Evolutionary conservation across 1,284 basidiomycete genomes (phyloP).

Genomic region (Trametes versicolor): DNA sequence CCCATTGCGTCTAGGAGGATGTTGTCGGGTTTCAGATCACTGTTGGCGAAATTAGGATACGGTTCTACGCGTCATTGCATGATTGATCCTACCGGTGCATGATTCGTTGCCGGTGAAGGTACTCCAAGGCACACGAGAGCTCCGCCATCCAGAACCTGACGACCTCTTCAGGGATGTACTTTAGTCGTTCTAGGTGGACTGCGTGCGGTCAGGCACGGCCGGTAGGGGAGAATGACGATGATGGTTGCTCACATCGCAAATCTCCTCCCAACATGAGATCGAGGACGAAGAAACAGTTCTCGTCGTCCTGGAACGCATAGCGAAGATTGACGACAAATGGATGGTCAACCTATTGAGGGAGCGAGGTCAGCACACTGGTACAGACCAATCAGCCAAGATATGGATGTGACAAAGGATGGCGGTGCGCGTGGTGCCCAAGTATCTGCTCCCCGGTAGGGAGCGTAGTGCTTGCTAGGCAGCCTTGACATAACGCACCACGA

Average conservation of each 20-base stretch:
- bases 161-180: slow-evolving; percentile 79
- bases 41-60: slow-evolving; percentile 51
- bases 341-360: slow-evolving; percentile 81
- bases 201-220: slow-evolving; percentile 24
- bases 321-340: slow-evolving; percentile 94
- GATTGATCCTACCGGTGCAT: slow-evolving; percentile 81
- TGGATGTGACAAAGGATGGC: neutral
- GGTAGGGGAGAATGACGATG: slow-evolving; percentile 17
- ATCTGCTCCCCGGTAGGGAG: neutral
- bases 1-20: slow-evolving; percentile 92
- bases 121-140: slow-evolving; percentile 85
- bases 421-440: neutral
- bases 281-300: slow-evolving; percentile 97
- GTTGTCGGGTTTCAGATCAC: slow-evolving; percentile 97
- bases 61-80: slow-evolving; percentile 35
- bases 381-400: neutral
- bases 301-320: slow-evolving; percentile 98
- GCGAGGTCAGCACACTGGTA: neutral
- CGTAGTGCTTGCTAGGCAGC: no score
- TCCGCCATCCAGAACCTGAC: slow-evolving; percentile 95
- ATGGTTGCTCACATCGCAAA: slow-evolving; percentile 77
- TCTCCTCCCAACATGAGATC: slow-evolving; percentile 98
- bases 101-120: slow-evolving; percentile 91
- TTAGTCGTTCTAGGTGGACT: slow-evolving; percentile 92
- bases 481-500: no score